Evolutionary conservation across 768 basidiomycete species (phyloP).

Genomic region (Neoboletus magnificus): DNA sequence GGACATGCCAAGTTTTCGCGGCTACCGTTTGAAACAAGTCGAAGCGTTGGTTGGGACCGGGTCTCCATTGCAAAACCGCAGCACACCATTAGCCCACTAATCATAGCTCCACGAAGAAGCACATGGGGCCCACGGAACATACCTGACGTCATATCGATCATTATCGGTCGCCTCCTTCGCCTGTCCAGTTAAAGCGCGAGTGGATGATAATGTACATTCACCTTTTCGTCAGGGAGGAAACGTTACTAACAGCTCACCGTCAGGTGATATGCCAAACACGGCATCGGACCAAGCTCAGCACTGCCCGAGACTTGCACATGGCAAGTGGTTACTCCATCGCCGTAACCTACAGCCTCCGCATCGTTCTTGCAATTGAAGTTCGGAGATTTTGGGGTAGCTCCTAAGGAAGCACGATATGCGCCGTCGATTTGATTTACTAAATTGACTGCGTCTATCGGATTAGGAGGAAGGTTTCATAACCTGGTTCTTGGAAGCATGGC

Average conservation of each 20-base stretch:
- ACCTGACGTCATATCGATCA: background rate
- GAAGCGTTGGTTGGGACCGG: background rate
- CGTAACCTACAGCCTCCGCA: background rate
- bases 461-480: background rate
- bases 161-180: background rate
- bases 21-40: background rate
- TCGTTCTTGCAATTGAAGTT: conserved; percentile 1
- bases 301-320: background rate
- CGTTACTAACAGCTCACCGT: background rate
- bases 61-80: background rate
- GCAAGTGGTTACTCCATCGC: background rate
- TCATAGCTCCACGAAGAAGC: background rate
- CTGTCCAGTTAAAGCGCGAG: background rate
- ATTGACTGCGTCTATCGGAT: background rate
- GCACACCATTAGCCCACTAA: background rate
- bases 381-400: background rate
- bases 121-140: background rate
- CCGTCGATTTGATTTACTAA: background rate
- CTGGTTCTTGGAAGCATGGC: background rate
- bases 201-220: background rate
- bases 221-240: background rate
- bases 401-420: background rate
- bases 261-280: background rate
- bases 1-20: background rate
- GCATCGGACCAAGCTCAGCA: background rate